Base-by-base conservation (phyloP, 2,329 filamentous ascomycete genomes). In the Diaporthe humulicola region DNA sequence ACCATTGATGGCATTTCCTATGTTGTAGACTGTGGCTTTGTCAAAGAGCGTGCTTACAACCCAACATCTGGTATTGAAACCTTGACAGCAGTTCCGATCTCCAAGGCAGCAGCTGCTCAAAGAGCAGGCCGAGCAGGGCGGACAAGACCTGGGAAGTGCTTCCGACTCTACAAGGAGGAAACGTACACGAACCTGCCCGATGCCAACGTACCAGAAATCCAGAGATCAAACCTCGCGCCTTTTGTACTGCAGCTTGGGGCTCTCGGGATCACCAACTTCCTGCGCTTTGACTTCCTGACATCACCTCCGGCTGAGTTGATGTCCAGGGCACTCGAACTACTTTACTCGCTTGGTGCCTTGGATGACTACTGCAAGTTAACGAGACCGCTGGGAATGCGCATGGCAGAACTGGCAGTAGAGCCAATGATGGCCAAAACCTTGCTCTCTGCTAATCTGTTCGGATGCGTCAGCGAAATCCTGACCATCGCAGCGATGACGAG, bases 381-480 rank as follows among this genome's bases (percentile, higher is more conserved):
- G 2, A 93, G 91, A 78, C 96, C 97, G 0, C 87, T 98, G n/a
- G 97, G 97, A 0, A 88, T 91, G 75, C 90, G 95, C 57, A 98
- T 98, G 95, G 96, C 97, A 0, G 96, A 98, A 82, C 87, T 99
- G 57, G 94, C 96, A 0, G 73, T 98, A 10, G 95, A 98, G 79
- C 97, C 97, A 0, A 98, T 98, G 95, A 97, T 98, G 90, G 95
- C 93, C 9, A 97, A 96, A 84, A 94, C 94, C 0, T 87, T 98
- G 6, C 90, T 98, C 12, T 91, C 92, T 25, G 94, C 96, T 0
- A 86, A 91, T 6, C 87, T 89, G 0, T 97, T 98, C 83, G 89
- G 88, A 50, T 98, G 96, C 78, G 85, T 98, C 17, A 93, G 91
- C 81, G 96, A 98, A 83, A 93, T 98, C 70, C 88, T 98, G 36